Conservation (phyloP, 1,284 basidiomycete species). For the Coniophora puteana region DNA sequence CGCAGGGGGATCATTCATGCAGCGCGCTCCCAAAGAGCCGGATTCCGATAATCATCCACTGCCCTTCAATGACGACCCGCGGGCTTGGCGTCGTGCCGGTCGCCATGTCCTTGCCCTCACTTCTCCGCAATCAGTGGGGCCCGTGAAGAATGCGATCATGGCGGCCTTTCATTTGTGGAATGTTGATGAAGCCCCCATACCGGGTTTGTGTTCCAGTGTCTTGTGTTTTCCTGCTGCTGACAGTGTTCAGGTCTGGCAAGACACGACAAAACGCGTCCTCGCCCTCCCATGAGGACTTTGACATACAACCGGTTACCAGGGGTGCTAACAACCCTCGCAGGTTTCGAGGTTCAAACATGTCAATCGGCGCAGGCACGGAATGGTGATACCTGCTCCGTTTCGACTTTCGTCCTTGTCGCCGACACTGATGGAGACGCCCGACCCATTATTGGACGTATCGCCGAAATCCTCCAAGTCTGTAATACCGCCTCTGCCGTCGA, state of each 20-base stretch:
- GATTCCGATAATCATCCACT: no score
- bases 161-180: no score
- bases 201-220: no score
- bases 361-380: background rate
- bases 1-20: constrained; percentile 1
- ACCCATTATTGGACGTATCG: constrained; percentile 1
- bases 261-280: background rate
- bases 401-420: background rate
- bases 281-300: constrained; percentile 1
- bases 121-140: no score
- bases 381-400: constrained; percentile 1
- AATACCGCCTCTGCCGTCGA: background rate
- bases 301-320: background rate
- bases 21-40: background rate
- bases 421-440: background rate
- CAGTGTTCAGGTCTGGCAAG: no score
- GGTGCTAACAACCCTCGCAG: background rate
- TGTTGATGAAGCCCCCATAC: no score
- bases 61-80: no score
- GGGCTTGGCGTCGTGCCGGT: no score
- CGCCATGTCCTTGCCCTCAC: no score
- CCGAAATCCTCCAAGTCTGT: constrained; percentile 5
- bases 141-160: no score
- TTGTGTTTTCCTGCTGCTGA: no score
- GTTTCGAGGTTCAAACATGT: constrained; percentile 1